Base-by-base conservation (phyloP, 73 alveolate species). In the Symbiodinium pilosum region DNA sequence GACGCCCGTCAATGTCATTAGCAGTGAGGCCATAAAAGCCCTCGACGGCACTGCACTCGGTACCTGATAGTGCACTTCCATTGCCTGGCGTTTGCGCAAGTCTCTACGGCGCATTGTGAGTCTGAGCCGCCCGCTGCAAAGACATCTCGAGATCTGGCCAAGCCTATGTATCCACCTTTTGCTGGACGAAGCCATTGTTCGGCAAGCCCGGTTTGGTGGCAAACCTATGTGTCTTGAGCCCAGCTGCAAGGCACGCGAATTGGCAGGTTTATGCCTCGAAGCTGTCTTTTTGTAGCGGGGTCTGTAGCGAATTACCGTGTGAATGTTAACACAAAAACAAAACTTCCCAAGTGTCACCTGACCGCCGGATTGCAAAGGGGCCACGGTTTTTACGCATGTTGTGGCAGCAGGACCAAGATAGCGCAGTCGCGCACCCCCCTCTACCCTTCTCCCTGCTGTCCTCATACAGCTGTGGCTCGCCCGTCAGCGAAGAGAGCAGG, bases 391-490 rank as follows among this genome's bases (percentile, higher is more conserved):
- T n/a, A n/a, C n/a, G n/a, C n/a, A n/a, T n/a, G n/a, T n/a, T n/a
- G n/a, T n/a, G n/a, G n/a, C n/a, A n/a, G n/a, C n/a, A n/a, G n/a
- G n/a, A n/a, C n/a, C n/a, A n/a, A n/a, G n/a, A n/a, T n/a, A n/a
- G n/a, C n/a, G n/a, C n/a, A n/a, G n/a, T n/a, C n/a, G n/a, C n/a
- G n/a, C n/a, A n/a, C n/a, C n/a, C n/a, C n/a, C n/a, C n/a, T n/a
- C n/a, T n/a, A n/a, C n/a, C n/a, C 59, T 47, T 47, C 14, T 14
- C 21, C 30, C 39, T 20, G 30, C 54, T 43, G 77, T 84, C 97
- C 97, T 91, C 97, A n/a, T 91, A 91, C 89, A 43, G 83, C 41
- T 91, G 97, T 12, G 97, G 97, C 81, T 91, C 97, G 5, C 97
- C 97, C n/a, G 97, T 91, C 83, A 91, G 64, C 12, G 97, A 91